phyloP scores from a whole-genome alignment of 371 early-diverging fungal genomes.

The Choanephora cucurbitarum region DNA sequence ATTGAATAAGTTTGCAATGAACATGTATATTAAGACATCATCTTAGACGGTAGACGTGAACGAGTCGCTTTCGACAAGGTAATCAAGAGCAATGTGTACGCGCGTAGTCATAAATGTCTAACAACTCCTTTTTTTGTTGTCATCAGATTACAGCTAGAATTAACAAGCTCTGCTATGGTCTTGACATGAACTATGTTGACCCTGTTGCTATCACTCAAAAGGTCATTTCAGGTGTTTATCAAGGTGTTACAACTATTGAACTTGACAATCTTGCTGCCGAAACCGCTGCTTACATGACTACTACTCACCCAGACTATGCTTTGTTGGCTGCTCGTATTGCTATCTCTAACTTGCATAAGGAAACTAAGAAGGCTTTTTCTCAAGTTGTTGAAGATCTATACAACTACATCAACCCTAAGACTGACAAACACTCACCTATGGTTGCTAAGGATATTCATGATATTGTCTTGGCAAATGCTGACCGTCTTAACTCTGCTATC shows the following conservation, averaged over 20 bases:
- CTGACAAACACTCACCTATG: slow-evolving; percentile 72
- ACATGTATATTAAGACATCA: too few species aligned
- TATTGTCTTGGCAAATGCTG: slow-evolving; percentile 67
- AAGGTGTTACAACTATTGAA: slow-evolving; percentile 89
- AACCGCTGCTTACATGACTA: slow-evolving; percentile 89
- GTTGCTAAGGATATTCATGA: slow-evolving; percentile 72
- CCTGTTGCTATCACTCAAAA: slow-evolving; percentile 86
- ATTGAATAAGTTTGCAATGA: too few species aligned
- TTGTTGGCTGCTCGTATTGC: slow-evolving; percentile 91
- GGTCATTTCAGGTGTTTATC: slow-evolving; percentile 86
- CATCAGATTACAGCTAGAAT: slow-evolving; percentile 92
- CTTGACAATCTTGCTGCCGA: slow-evolving; percentile 92
- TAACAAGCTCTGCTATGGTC: slow-evolving; percentile 84
- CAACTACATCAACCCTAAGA: slow-evolving; percentile 80
- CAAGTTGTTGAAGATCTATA: slow-evolving; percentile 65
- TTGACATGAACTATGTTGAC: slow-evolving; percentile 85
- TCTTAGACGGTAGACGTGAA: slow-evolving; percentile 81
- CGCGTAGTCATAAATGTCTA: too few species aligned
- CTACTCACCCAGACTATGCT: slow-evolving; percentile 93
- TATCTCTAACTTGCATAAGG: slow-evolving; percentile 89
- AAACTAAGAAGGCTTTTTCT: slow-evolving; percentile 83
- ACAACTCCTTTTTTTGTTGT: slow-evolving; percentile 66
- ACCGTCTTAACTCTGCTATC: slow-evolving; percentile 84
- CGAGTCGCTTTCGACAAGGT: slow-evolving; percentile 88
- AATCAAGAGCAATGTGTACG: too few species aligned